Evolutionary conservation across 179 eudicot species (phyloP).

Genomic region (Gypsophila paniculata): DNA sequence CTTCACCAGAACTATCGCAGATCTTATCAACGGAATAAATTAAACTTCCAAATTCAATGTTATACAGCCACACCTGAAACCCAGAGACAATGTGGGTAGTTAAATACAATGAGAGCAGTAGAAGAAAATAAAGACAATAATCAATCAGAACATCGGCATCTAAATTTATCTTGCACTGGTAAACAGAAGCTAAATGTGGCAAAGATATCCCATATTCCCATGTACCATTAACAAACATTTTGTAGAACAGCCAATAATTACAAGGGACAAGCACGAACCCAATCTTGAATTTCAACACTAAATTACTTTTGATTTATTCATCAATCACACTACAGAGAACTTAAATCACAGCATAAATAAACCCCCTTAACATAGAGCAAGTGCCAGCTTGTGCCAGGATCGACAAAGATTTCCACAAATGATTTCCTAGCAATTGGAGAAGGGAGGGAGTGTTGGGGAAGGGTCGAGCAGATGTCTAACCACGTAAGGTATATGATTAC

Average conservation of each 20-base stretch:
- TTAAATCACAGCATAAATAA: no score
- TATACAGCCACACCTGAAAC: constrained; percentile 80
- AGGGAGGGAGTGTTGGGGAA: no score
- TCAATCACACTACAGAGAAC: no score
- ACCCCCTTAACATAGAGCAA: no score
- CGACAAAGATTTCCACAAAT: no score
- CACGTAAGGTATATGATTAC: no score
- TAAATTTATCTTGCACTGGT: not conserved
- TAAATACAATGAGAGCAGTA: not conserved
- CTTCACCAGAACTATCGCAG: constrained; percentile 93
- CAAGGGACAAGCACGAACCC: no score
- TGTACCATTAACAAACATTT: not conserved
- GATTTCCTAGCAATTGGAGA: no score
- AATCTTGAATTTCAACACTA: no score
- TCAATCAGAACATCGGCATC: constrained; percentile 3
- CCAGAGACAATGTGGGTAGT: constrained; percentile 2
- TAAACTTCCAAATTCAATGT: constrained; percentile 51
- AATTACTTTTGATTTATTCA: no score
- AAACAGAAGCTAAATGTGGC: not conserved
- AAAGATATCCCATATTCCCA: constrained; percentile 4
- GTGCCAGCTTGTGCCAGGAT: no score
- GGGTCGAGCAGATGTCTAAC: no score
- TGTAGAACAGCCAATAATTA: not conserved
- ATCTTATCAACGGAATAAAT: constrained; percentile 60
- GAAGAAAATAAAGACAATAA: not conserved